Evolutionary conservation across 768 basidiomycete genomes (phyloP).

Genomic region (Hemileccinum impolitum): DNA sequence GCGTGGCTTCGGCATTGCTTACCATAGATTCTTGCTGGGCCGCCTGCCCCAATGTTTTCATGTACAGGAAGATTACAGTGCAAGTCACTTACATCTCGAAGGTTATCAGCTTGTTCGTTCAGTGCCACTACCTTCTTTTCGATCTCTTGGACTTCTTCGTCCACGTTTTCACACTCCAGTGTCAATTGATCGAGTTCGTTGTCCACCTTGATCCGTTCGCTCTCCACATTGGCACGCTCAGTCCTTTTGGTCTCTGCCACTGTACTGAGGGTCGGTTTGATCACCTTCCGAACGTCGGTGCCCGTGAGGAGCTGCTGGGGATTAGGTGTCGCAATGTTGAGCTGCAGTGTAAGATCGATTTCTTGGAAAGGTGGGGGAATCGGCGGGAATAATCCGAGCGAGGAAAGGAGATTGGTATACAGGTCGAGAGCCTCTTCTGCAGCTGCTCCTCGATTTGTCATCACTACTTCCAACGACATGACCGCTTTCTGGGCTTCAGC

Average conservation of each 20-base stretch:
- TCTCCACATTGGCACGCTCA: slow-evolving; percentile 68
- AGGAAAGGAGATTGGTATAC: slow-evolving; percentile 72
- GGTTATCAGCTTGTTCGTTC: slow-evolving; percentile 74
- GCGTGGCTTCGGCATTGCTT: slow-evolving; percentile 61
- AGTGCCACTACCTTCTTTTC: slow-evolving; percentile 69
- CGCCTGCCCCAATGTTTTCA: slow-evolving; percentile 42
- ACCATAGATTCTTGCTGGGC: slow-evolving; percentile 72
- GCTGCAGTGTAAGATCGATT: slow-evolving; percentile 73
- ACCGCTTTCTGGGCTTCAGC: slow-evolving; percentile 67
- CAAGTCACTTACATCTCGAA: slow-evolving; percentile 65
- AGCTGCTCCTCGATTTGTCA: slow-evolving; percentile 72
- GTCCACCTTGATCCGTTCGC: slow-evolving; percentile 75
- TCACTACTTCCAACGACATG: slow-evolving; percentile 79
- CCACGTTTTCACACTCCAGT: slow-evolving; percentile 75
- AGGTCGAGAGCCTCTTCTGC: slow-evolving; percentile 80
- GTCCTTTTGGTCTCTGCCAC: slow-evolving; percentile 71
- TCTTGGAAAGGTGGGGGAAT: slow-evolving; percentile 67
- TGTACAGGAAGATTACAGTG: background rate
- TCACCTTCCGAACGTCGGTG: slow-evolving; percentile 62
- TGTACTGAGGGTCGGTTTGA: slow-evolving; percentile 73
- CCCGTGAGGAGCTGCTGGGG: slow-evolving; percentile 66
- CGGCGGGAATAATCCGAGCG: slow-evolving; percentile 74
- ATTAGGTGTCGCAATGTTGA: slow-evolving; percentile 75
- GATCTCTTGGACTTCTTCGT: slow-evolving; percentile 70
- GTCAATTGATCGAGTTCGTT: slow-evolving; percentile 78